These are phyloP conservation scores for Cyphellophora attinorum DNA, from an alignment of 2,329 filamentous ascomycete species.

Conservation along the genomic window DNA sequence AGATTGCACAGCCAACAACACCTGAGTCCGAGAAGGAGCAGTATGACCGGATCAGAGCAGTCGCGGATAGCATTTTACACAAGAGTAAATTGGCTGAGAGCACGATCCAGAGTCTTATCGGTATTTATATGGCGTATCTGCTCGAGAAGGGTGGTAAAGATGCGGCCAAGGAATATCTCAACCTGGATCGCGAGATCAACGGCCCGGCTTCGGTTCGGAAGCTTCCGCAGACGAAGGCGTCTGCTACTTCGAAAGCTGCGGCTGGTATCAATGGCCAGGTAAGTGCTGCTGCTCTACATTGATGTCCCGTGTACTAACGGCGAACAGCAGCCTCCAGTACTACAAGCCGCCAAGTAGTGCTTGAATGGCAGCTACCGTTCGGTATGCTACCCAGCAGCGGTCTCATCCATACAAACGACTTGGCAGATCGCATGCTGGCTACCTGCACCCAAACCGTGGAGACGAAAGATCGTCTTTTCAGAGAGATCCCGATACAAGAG, in stretches of 20 bases:
- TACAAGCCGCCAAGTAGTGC: too few species aligned
- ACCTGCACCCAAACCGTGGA: too few species aligned
- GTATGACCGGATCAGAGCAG: conserved; percentile 65
- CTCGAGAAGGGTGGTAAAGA: conserved; percentile 73
- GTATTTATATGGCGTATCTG: conserved; percentile 73
- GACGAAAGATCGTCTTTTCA: too few species aligned
- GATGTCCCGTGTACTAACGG: background rate
- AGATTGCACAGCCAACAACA: conserved; percentile 70
- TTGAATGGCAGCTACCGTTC: too few species aligned
- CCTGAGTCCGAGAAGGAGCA: conserved; percentile 55
- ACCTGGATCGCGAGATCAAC: conserved; percentile 76
- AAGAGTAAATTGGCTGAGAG: conserved; percentile 61
- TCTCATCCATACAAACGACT: too few species aligned
- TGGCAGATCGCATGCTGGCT: too few species aligned
- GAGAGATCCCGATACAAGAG: too few species aligned
- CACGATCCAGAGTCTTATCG: conserved; percentile 64
- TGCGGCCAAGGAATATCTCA: conserved; percentile 76
- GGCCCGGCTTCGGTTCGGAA: conserved; percentile 42
- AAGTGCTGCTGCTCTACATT: background rate
- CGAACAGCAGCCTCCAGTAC: conserved; percentile 15
- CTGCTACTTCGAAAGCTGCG: background rate
- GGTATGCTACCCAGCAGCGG: too few species aligned
- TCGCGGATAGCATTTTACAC: conserved; percentile 60
- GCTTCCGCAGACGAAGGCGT: background rate
- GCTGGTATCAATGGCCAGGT: background rate